phyloP scores from a whole-genome alignment of 2,329 filamentous ascomycete genomes.

The Cadophora sp. region DNA sequence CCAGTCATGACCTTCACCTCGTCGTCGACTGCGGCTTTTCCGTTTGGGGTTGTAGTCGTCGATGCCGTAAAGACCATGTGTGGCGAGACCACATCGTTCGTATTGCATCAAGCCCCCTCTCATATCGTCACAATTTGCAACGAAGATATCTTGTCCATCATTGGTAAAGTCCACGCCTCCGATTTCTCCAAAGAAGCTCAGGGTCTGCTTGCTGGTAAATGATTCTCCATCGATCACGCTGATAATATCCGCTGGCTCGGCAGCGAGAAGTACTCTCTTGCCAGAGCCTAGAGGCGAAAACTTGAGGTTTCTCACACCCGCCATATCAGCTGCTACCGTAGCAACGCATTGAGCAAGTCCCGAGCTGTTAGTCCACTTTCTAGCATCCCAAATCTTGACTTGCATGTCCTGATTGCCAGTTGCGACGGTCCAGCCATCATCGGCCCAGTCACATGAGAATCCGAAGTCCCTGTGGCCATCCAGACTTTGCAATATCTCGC shows the following conservation, averaged over 20 bases:
- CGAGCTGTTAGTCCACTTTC: slow-evolving; percentile 66
- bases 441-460: slow-evolving; percentile 82
- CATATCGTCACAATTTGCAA: slow-evolving; percentile 69
- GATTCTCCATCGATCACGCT: slow-evolving; percentile 73
- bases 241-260: slow-evolving; percentile 78
- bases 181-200: slow-evolving; percentile 79
- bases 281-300: slow-evolving; percentile 78
- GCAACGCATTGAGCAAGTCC: slow-evolving; percentile 56
- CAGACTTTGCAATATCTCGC: slow-evolving; percentile 63
- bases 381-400: slow-evolving; percentile 78
- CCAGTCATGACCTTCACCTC: slow-evolving; percentile 27
- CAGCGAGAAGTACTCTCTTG: slow-evolving; percentile 70
- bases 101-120: slow-evolving; percentile 63
- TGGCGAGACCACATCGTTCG: slow-evolving; percentile 43
- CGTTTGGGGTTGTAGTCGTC: slow-evolving; percentile 18
- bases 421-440: slow-evolving; percentile 77
- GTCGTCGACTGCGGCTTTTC: slow-evolving; percentile 13
- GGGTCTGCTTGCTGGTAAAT: slow-evolving; percentile 69
- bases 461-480: slow-evolving; percentile 72
- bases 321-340: slow-evolving; percentile 69
- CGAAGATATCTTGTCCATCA: slow-evolving; percentile 70
- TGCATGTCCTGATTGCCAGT: slow-evolving; percentile 79
- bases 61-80: slow-evolving; percentile 36
- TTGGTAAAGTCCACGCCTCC: slow-evolving; percentile 72
- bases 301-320: slow-evolving; percentile 70